These are phyloP conservation scores for Drechslera avenae DNA, from an alignment of 2,329 filamentous ascomycete species.

Conservation along the genomic window DNA sequence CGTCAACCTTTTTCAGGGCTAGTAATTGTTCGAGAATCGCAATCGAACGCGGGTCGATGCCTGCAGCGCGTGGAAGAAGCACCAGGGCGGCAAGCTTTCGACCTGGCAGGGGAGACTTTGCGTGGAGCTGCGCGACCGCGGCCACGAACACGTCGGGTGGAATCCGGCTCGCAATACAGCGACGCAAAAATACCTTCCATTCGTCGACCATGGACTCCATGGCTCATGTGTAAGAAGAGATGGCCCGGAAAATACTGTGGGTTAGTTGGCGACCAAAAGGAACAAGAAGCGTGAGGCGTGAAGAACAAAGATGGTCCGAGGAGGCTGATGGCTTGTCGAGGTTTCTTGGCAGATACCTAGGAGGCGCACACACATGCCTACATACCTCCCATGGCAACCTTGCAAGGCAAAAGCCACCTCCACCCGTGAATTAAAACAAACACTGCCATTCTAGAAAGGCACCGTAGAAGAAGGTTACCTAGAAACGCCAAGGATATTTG, in stretches of 20 bases:
- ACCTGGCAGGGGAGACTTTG: constrained; percentile 43
- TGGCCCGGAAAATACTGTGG: neutral
- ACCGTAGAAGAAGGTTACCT: neutral
- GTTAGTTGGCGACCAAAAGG: constrained; percentile 2
- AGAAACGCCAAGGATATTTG: no score
- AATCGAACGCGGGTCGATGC: constrained; percentile 43
- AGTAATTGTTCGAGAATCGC: constrained; percentile 45
- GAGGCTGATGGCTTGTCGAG: constrained; percentile 8
- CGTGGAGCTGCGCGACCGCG: constrained; percentile 40
- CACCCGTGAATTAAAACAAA: no score
- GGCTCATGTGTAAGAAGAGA: constrained; percentile 25
- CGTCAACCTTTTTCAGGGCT: constrained; percentile 39
- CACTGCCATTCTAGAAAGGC: no score
- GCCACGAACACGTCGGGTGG: constrained; percentile 41
- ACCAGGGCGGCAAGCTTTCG: constrained; percentile 43
- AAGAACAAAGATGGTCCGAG: constrained; percentile 17
- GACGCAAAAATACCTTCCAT: constrained; percentile 43
- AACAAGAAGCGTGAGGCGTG: constrained; percentile 4
- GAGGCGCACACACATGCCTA: no score
- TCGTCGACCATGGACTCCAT: constrained; percentile 43
- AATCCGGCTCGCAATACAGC: constrained; percentile 42
- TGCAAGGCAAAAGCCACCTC: no score
- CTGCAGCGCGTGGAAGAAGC: constrained; percentile 38
- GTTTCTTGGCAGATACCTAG: constrained; percentile 14
- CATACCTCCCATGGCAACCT: neutral